Base-by-base conservation (phyloP, 768 basidiomycete species). In the Termitomyces sp. region DNA sequence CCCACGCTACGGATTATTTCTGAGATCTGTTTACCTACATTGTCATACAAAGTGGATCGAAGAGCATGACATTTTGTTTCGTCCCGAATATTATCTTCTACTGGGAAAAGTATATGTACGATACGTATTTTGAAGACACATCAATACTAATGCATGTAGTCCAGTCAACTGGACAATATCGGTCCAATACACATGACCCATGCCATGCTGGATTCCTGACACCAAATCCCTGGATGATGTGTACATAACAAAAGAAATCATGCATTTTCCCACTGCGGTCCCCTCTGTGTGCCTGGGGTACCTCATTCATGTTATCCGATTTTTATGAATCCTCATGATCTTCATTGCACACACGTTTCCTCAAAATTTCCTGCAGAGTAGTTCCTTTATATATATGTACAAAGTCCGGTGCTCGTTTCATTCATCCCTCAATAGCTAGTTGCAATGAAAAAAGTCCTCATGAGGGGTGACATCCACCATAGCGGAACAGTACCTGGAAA, bases 1-100 rank as follows among this genome's bases (percentile, higher is more conserved):
- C 60, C 26, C 68, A 65, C 64, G 46, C 54, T 38, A 59, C 64
- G 28, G 70, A 72, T 45, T 68, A 64, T 59, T 69, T 69, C 57
- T 71, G 62, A 68, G 18, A 52, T 51, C 16, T 54, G 14, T 33
- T 10, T 40, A 54, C 44, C 28, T 54, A 13, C 56, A 26, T 48
- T 35, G 24, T 38, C 22, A 40, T 53, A 20, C 5, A 22, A 44
- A 33, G 24, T 28, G 44, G 33, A 30, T n/a, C n/a, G 18, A 16
- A 48, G 20, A 26, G 26, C 43, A 32, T 33, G 38, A 8, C 18
- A 40, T 40, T 8, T 42, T 42, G 16, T 42, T 4, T 20, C 38
- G 18, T 2, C 9, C 38, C 5, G 1, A 38, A 20, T 44, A 20
- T 43, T 44, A 6, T 30, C 7, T 24, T 13, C 3, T 22, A 24